A percentile compares a stretch with the other conserved stretches of the same genome.
Conservation (phyloP, 2,329 filamentous ascomycete species). For the Periconia macrospinosa region DNA sequence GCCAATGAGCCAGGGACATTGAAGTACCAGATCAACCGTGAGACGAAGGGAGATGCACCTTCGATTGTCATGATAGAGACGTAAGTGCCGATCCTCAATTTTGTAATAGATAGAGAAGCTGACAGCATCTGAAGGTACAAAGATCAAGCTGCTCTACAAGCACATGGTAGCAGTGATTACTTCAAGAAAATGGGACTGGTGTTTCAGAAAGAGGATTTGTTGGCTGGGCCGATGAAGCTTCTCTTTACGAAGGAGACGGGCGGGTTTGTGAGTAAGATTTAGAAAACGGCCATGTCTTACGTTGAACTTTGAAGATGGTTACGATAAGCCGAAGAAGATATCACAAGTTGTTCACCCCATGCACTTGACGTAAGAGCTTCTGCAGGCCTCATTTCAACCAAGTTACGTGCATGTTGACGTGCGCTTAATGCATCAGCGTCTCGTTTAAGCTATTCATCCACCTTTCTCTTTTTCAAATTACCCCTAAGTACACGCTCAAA, state of each 20-base stretch:
- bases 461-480: constrained; percentile 1
- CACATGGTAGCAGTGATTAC: constrained; percentile 24
- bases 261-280: constrained; percentile 22
- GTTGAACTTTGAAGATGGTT: neutral
- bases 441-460: no score
- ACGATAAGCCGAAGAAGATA: neutral
- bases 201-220: constrained; percentile 32
- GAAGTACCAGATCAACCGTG: constrained; percentile 35
- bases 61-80: constrained; percentile 37
- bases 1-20: constrained; percentile 37
- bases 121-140: constrained; percentile 27
- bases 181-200: constrained; percentile 24
- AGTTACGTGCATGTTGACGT: no score
- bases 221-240: constrained; percentile 31
- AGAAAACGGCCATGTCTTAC: neutral
- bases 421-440: no score
- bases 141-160: constrained; percentile 27
- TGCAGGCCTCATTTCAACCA: no score
- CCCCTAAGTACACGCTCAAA: constrained; percentile 23
- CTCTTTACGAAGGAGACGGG: constrained; percentile 33
- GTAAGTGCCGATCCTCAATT: constrained; percentile 15
- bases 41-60: constrained; percentile 29
- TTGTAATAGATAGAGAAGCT: neutral
- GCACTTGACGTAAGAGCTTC: no score
- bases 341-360: no score